phyloP scores from a whole-genome alignment of 148 eudicot species.

The Chenopodium formosanum region DNA sequence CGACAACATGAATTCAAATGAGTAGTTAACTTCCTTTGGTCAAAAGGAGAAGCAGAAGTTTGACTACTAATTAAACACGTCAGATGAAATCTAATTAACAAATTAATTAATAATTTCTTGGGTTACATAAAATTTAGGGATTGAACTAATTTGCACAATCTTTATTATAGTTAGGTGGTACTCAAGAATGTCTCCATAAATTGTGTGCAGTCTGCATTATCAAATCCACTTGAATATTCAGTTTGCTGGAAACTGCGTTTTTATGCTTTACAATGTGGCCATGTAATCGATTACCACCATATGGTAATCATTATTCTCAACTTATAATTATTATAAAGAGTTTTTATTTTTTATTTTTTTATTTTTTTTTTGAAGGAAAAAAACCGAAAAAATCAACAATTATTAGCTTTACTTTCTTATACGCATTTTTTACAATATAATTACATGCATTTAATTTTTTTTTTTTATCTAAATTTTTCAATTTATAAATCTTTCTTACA shows the following conservation, averaged over 20 bases:
- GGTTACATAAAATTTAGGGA: conserved; percentile 26
- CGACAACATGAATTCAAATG: background rate
- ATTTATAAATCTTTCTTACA: too few relatives aligned
- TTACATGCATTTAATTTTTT: too few relatives aligned
- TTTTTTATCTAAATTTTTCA: too few relatives aligned
- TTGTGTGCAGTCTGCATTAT: conserved; percentile 18
- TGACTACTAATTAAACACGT: background rate
- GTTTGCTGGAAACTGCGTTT: conserved; percentile 12
- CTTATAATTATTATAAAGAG: conserved; percentile 1
- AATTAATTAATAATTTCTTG: background rate
- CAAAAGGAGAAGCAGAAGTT: conserved; percentile 5
- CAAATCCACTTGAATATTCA: conserved; percentile 12
- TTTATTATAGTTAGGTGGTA: background rate
- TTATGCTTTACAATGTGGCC: conserved; percentile 16
- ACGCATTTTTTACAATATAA: too few relatives aligned
- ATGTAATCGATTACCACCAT: conserved; percentile 22
- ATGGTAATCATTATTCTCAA: conserved; percentile 17
- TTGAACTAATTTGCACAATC: background rate
- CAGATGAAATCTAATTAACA: background rate
- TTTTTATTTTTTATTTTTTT: background rate
- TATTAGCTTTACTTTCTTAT: too few relatives aligned
- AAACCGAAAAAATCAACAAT: too few relatives aligned
- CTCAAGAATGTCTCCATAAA: conserved; percentile 11
- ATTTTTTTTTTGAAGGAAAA: background rate
- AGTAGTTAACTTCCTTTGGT: background rate